Evolutionary conservation across 352 stramenopile species (phyloP), one percentile per base, ranked within the genome.

Genomic region (Aphanomyces invadans): DNA sequence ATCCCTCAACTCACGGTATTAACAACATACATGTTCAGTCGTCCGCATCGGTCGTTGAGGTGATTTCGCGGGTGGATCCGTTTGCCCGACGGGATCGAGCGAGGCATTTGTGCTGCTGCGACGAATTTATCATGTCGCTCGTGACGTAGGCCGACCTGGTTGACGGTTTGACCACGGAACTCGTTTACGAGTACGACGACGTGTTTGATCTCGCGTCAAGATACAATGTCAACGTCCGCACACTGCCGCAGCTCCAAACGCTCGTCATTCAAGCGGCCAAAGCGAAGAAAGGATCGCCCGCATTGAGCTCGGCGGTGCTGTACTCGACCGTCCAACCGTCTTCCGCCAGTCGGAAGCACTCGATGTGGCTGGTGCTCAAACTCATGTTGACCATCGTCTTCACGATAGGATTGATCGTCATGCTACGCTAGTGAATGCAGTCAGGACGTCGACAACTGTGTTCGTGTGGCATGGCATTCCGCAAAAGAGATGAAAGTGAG

Each of bases 341-440:
- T 26, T 62, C 72, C 12, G 44, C 74, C 25, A 83, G 72, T 25
- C 81, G 78, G 28, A 72, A 75, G 21, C 73, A 74, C 7, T 83
- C 82, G 33, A 77, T 80, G 28, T 76, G 67, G 5, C 90, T 91
- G 73, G 84, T 88, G 17, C 53, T 90, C 72, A 90, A 90, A 70
- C 31, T 76, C 21, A 71, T 87, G n/a, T 36, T 83, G 39, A 89
- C 82, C 19, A 67, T 89, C 15, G 45, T 89, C 11, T 73, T 83
- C 42, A 89, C 82, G 0, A 44, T 85, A 52, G 49, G 87, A 25
- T 62, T 92, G 44, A 70, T 74, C 7, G 32, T 10, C 49, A 36
- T 57, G 49, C 49, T 57, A 11, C 49, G 49, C 36, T 57, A 57
- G 36, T 11, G 36, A 17, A 32, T 15, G 36, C 36, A 42, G 36